phyloP scores from a whole-genome alignment of 805 yeast species.

The Candida vaughaniae region DNA sequence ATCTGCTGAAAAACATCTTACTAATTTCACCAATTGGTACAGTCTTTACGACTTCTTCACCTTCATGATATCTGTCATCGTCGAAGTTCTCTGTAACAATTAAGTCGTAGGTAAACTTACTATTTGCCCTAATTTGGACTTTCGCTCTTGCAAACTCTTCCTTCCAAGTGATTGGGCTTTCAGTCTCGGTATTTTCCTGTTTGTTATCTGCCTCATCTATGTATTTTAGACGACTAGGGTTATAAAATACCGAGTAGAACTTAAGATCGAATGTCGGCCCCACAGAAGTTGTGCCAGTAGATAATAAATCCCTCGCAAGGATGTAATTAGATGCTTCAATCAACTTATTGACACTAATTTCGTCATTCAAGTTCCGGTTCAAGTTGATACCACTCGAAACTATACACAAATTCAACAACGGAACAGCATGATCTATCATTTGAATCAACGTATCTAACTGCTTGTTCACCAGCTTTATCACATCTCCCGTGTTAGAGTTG shows the following conservation, averaged over 20 bases:
- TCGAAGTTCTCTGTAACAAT: conserved; percentile 56
- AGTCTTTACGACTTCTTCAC: conserved; percentile 33
- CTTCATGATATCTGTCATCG: conserved; percentile 74
- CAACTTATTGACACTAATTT: conserved; percentile 30
- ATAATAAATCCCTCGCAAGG: too few species aligned
- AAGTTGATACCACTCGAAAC: conserved; percentile 68
- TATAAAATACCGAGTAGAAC: conserved; percentile 62
- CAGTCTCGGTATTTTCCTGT: background rate
- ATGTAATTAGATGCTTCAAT: conserved; percentile 52
- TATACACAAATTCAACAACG: conserved; percentile 62
- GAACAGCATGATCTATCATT: conserved; percentile 63
- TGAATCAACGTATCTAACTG: conserved; percentile 48
- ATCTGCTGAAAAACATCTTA: conserved; percentile 64
- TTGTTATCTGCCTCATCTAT: conserved; percentile 16
- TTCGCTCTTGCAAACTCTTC: conserved; percentile 63
- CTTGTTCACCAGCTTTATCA: conserved; percentile 46
- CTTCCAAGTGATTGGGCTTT: conserved; percentile 60
- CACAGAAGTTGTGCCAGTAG: conserved; percentile 27
- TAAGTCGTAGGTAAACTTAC: conserved; percentile 43
- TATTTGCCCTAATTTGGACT: conserved; percentile 32
- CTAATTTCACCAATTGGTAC: conserved; percentile 43
- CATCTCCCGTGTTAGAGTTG: conserved; percentile 30
- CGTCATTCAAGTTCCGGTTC: conserved; percentile 58
- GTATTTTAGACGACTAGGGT: conserved; percentile 38
- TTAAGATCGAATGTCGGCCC: conserved; percentile 63